A percentile compares a stretch with the other conserved stretches of the same genome.
Evolutionary conservation across 1,284 basidiomycete species (phyloP).

Genomic region (Leccinum solheimii): DNA sequence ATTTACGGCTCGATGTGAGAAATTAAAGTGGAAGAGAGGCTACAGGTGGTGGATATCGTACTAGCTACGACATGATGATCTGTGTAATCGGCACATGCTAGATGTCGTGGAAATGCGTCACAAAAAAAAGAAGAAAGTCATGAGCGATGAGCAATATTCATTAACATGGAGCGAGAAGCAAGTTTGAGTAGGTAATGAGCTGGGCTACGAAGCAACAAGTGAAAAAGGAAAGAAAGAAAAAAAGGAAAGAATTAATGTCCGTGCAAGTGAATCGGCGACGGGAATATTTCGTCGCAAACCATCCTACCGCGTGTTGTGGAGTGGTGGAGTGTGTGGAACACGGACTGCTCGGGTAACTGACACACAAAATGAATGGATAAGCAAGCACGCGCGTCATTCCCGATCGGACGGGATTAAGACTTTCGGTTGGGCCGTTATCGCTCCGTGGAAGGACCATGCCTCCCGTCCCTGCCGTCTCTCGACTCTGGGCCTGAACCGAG

Average conservation of each 20-base stretch:
- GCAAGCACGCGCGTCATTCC: constrained; percentile 2
- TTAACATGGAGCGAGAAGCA: constrained; percentile 7
- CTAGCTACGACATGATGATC: constrained; percentile 9
- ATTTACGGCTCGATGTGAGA: constrained; percentile 22
- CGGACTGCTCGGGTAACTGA: constrained; percentile 12
- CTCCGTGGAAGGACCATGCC: constrained; percentile 32
- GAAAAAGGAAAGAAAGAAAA: background rate
- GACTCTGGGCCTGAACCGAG: constrained; percentile 27
- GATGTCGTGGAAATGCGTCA: constrained; percentile 24
- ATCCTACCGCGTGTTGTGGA: constrained; percentile 14
- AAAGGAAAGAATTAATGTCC: constrained; percentile 23
- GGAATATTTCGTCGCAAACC: constrained; percentile 1
- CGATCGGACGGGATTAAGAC: constrained; percentile 1
- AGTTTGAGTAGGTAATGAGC: constrained; percentile 9
- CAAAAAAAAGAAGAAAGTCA: constrained; percentile 3
- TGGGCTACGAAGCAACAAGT: background rate
- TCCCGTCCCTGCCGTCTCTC: constrained; percentile 29
- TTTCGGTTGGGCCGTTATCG: constrained; percentile 22
- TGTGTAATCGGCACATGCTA: constrained; percentile 22
- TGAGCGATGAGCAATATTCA: constrained; percentile 3
- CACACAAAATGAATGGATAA: constrained; percentile 7
- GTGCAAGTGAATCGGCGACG: constrained; percentile 17
- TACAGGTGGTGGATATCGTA: constrained; percentile 15
- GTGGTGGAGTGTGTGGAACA: constrained; percentile 11
- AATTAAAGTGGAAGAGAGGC: background rate